phyloP scores from a whole-genome alignment of 345 rosid species.

The Syzygium grande region DNA sequence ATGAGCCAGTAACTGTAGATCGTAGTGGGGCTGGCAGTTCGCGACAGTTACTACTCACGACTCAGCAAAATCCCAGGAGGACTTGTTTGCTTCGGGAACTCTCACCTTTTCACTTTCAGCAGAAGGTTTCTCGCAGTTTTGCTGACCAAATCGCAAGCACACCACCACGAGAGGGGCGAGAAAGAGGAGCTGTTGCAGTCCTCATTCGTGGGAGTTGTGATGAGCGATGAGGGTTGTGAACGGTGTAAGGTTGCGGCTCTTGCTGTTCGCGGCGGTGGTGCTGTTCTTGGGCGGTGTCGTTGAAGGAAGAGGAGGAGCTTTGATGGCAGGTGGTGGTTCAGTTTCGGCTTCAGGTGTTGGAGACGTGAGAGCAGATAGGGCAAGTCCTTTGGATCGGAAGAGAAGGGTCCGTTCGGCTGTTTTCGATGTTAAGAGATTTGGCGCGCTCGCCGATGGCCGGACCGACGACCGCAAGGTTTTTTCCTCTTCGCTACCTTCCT shows the following conservation, averaged over 20 bases:
- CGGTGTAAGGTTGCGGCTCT: neutral
- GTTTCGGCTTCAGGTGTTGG: neutral
- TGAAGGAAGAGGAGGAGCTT: neutral
- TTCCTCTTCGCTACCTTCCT: neutral
- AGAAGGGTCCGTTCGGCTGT: neutral
- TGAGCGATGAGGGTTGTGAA: neutral
- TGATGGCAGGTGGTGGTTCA: neutral
- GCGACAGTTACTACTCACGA: slow-evolving; percentile 1
- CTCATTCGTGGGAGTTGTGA: neutral
- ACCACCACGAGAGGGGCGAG: neutral
- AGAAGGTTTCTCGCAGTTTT: neutral
- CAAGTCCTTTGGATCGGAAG: neutral
- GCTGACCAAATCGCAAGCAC: neutral
- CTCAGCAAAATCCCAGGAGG: neutral
- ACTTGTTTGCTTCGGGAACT: neutral
- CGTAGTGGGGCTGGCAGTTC: slow-evolving; percentile 8
- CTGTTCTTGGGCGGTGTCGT: neutral
- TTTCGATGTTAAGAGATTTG: slow-evolving; percentile 13
- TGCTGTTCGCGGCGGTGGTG: neutral
- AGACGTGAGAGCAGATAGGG: neutral
- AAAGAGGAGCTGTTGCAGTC: neutral
- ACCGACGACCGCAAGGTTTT: slow-evolving; percentile 19
- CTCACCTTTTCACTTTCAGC: neutral
- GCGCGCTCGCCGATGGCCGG: slow-evolving; percentile 21
- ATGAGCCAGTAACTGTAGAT: neutral